phyloP scores from a whole-genome alignment of 306 rosid species.

The Prunus davidiana region DNA sequence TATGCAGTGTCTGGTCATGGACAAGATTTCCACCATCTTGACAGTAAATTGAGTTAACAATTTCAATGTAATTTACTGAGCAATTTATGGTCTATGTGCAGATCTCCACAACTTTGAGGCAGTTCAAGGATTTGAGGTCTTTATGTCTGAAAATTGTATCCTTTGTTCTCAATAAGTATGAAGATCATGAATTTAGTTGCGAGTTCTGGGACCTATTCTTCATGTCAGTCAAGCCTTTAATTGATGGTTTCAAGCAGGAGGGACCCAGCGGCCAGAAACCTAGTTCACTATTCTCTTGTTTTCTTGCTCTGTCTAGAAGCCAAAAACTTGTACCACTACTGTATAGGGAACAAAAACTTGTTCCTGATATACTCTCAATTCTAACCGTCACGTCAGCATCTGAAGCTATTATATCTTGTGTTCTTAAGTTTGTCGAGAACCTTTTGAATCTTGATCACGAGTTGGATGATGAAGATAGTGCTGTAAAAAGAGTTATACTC shows the following conservation, averaged over 20 bases:
- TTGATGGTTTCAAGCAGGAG: conserved; percentile 73
- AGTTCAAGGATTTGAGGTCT: conserved; percentile 88
- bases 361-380: conserved; percentile 81
- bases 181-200: conserved; percentile 61
- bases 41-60: neutral
- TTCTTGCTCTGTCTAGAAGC: conserved; percentile 81
- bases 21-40: neutral
- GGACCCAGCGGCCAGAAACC: conserved; percentile 91
- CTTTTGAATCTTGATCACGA: conserved; percentile 63
- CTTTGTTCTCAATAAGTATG: conserved; percentile 60
- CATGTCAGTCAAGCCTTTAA: conserved; percentile 56
- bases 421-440: conserved; percentile 77
- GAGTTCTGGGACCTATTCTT: conserved; percentile 85
- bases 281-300: conserved; percentile 87
- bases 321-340: conserved; percentile 56
- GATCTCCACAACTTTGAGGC: conserved; percentile 49
- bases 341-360: conserved; percentile 56
- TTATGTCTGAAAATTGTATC: conserved; percentile 74
- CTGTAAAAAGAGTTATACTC: conserved; percentile 43
- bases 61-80: neutral
- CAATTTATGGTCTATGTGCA: conserved; percentile 30
- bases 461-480: conserved; percentile 48
- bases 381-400: conserved; percentile 60
- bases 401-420: conserved; percentile 63
- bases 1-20: neutral